Conservation (phyloP, 805 yeast species). For the Sugiyamaella marilandica region DNA sequence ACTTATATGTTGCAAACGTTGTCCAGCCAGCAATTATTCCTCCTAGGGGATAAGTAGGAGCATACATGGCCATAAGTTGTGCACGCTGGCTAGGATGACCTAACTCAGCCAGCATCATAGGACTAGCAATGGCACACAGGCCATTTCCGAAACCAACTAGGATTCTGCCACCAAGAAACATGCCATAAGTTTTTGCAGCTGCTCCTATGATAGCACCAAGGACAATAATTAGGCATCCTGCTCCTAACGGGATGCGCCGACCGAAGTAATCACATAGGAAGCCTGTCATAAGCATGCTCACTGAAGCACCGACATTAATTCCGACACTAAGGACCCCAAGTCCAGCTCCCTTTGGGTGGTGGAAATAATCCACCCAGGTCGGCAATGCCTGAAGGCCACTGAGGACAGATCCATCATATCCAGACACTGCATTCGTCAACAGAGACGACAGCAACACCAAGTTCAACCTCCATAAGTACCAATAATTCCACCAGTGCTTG, state of each 20-base stretch:
- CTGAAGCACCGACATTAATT: constrained; percentile 54
- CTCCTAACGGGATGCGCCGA: constrained; percentile 53
- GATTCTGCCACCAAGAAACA: constrained; percentile 64
- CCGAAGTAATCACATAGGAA: constrained; percentile 56
- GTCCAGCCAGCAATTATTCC: constrained; percentile 75
- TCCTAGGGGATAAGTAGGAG: constrained; percentile 66
- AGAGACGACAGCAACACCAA: constrained; percentile 12
- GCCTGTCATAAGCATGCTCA: constrained; percentile 59
- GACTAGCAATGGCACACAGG: constrained; percentile 66
- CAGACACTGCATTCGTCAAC: constrained; percentile 12
- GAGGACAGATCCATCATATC: constrained; percentile 18
- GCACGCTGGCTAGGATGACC: constrained; percentile 59
- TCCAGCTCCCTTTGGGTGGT: constrained; percentile 14
- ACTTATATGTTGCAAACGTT: constrained; percentile 31
- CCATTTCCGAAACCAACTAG: constrained; percentile 71
- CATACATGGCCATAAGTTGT: constrained; percentile 56
- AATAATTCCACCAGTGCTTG: constrained; percentile 7
- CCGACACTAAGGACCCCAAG: constrained; percentile 14
- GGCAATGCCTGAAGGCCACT: constrained; percentile 24
- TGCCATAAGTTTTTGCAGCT: constrained; percentile 46
- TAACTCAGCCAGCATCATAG: constrained; percentile 78
- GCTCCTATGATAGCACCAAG: constrained; percentile 54
- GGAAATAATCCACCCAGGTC: constrained; percentile 16
- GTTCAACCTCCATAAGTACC: constrained; percentile 14
- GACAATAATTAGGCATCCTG: constrained; percentile 51